Base-by-base conservation (phyloP, 805 yeast genomes). In the Sugiyamaella lignohabitans region DNA sequence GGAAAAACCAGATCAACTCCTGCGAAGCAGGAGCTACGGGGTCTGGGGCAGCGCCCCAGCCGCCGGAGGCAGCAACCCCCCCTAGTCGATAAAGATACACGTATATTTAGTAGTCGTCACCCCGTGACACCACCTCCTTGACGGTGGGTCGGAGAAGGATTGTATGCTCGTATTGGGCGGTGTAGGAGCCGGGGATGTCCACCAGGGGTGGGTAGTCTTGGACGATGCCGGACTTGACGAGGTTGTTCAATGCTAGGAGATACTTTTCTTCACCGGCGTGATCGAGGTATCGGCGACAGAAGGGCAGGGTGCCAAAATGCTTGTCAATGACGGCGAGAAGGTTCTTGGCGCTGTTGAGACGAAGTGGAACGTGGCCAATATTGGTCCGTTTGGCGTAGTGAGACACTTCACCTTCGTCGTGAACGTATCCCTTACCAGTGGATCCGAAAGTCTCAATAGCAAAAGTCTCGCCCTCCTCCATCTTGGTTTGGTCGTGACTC, bases 401-500 rank as follows among this genome's bases (percentile, higher is more conserved):
- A 11, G 97, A 88, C 59, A 91, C 84, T 67, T 93, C 98, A 40
- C 98, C 98, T 51, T 80, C 83, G 5, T 80, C 70, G 41, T 82
- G 70, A 30, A 93, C 98, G 57, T 82, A 83, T 32, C 98, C 99
- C 49, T 84, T 78, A 52, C 99, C 99, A 1, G 98, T 93, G 38
- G 96, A 78, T 10, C 98, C 98, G 61, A 93, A 93, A 2, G 99
- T 93, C 69, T 93, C 99, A 61, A 93, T 91, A 51, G 99, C 99
- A 72, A 87, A 91, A 1, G 87, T 82, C 66, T 93, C 98, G 53
- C 96, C 96, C 71, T 93, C 99, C 66, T 93, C 99, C 96, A 93
- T 91, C 74, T 91, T 91, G 8, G 98, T 93, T 65, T 77, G 77
- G 64, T 93, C 98, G 5, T 88, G 91, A 59, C 86, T 86, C 59